A percentile compares a stretch with the other conserved stretches of the same genome.
Evolutionary conservation across 2,329 filamentous ascomycete species (phyloP).

Genomic region (Cercospora canescens): DNA sequence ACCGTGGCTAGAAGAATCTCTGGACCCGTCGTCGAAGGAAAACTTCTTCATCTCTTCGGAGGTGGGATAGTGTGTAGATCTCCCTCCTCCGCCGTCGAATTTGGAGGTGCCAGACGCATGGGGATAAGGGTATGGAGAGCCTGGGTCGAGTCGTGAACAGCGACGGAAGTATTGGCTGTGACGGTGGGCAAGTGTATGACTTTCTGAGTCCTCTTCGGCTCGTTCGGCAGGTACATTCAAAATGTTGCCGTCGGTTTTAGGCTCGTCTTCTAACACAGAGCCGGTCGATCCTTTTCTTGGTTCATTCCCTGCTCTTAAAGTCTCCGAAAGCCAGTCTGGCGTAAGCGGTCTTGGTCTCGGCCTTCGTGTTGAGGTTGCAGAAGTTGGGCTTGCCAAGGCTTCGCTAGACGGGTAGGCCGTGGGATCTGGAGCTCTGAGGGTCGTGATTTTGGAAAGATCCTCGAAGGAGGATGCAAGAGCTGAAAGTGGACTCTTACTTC

Average conservation of each 20-base stretch:
- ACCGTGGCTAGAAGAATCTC: neutral
- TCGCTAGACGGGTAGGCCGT: neutral
- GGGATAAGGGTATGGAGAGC: neutral
- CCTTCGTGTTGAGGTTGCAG: neutral
- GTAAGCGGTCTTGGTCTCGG: neutral
- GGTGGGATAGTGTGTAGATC: neutral
- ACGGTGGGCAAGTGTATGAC: neutral
- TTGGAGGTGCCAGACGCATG: neutral
- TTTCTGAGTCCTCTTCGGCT: neutral
- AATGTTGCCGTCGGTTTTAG: neutral
- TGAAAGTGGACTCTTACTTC: neutral
- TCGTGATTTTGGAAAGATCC: neutral
- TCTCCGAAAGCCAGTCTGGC: slow-evolving; percentile 7
- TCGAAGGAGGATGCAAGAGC: neutral
- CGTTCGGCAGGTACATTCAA: neutral
- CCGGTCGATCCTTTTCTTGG: neutral
- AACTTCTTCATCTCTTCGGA: neutral
- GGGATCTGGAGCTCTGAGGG: neutral
- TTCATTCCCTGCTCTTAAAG: neutral
- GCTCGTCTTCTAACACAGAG: neutral
- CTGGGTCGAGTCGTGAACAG: neutral
- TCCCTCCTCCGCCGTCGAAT: neutral
- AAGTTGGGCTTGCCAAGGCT: neutral
- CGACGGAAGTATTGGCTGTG: neutral
- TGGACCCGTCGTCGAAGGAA: neutral